These are phyloP conservation scores for Chenopodium formosanum DNA, from an alignment of 148 eudicot genomes.

Conservation along the genomic window DNA sequence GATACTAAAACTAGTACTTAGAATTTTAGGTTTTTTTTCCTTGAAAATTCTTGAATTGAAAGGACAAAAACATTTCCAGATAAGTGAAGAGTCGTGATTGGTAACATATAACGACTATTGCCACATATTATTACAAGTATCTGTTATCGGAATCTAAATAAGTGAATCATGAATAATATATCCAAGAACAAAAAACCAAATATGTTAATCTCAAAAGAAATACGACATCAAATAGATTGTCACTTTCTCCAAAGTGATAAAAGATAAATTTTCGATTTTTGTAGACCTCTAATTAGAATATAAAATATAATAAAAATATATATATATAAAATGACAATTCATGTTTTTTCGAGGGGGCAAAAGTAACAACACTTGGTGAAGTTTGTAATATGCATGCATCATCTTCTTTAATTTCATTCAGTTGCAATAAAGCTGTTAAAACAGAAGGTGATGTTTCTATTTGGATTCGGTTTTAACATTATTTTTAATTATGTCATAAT, in stretches of 20 bases:
- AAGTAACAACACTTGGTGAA: not conserved
- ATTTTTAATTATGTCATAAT: too few relatives aligned
- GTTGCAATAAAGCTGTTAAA: not conserved
- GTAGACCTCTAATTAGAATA: not conserved
- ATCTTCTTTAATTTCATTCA: not conserved
- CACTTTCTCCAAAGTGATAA: not conserved
- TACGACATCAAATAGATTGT: not conserved
- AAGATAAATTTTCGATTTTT: not conserved
- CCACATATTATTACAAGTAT: not conserved
- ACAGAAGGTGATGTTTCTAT: too few relatives aligned
- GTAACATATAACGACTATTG: not conserved
- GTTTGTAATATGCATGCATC: not conserved
- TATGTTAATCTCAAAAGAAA: not conserved
- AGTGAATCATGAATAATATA: slow-evolving; percentile 5
- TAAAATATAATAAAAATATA: too few relatives aligned
- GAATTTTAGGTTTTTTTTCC: not conserved
- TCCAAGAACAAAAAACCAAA: slow-evolving; percentile 26
- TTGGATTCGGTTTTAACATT: too few relatives aligned
- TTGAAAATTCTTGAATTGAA: not conserved
- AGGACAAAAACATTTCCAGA: not conserved
- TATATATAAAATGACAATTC: not conserved
- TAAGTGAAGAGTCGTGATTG: not conserved
- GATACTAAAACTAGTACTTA: not conserved
- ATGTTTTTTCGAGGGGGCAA: not conserved
- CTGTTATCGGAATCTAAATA: slow-evolving; percentile 11